These are phyloP conservation scores for Neonectria punicea DNA, from an alignment of 2,329 filamentous ascomycete species.

Conservation along the genomic window DNA sequence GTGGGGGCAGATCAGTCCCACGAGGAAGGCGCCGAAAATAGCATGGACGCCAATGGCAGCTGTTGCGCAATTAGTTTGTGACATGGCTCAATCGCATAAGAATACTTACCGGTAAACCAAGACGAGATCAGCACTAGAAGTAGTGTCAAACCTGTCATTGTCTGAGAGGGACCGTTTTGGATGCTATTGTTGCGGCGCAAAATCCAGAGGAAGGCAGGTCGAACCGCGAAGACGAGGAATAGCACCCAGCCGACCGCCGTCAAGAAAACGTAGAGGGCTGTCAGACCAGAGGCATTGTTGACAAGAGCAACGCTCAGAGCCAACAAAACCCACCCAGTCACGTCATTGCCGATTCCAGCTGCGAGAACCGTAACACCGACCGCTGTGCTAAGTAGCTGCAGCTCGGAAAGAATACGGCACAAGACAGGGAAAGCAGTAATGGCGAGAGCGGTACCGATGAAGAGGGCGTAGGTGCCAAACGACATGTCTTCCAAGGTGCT, in stretches of 20 bases:
- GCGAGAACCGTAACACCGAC: slow-evolving; percentile 91
- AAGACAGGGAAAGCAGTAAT: slow-evolving; percentile 94
- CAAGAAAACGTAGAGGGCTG: slow-evolving; percentile 86
- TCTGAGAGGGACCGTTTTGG: slow-evolving; percentile 88
- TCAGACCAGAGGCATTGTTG: slow-evolving; percentile 84
- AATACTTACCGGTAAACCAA: slow-evolving; percentile 76
- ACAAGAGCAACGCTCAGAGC: slow-evolving; percentile 93
- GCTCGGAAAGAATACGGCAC: slow-evolving; percentile 90
- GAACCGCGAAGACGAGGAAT: slow-evolving; percentile 77
- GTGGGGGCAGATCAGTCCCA: slow-evolving; percentile 90
- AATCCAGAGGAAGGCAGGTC: slow-evolving; percentile 79
- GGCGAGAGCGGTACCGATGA: slow-evolving; percentile 92
- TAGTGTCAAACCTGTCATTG: slow-evolving; percentile 83
- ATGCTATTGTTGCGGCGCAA: slow-evolving; percentile 80
- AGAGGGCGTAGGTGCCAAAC: slow-evolving; percentile 70
- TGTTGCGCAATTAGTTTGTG: slow-evolving; percentile 13
- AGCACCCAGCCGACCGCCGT: slow-evolving; percentile 79
- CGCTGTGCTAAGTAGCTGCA: slow-evolving; percentile 84
- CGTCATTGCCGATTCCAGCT: slow-evolving; percentile 93
- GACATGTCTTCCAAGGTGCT: slow-evolving; percentile 52
- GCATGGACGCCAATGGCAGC: slow-evolving; percentile 88
- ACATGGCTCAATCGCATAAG: not conserved
- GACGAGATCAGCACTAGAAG: slow-evolving; percentile 81
- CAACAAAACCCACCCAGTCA: slow-evolving; percentile 80
- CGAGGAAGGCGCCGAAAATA: slow-evolving; percentile 92